phyloP scores from a whole-genome alignment of 2,329 filamentous ascomycete genomes.

The Coniochaeta prunicola region DNA sequence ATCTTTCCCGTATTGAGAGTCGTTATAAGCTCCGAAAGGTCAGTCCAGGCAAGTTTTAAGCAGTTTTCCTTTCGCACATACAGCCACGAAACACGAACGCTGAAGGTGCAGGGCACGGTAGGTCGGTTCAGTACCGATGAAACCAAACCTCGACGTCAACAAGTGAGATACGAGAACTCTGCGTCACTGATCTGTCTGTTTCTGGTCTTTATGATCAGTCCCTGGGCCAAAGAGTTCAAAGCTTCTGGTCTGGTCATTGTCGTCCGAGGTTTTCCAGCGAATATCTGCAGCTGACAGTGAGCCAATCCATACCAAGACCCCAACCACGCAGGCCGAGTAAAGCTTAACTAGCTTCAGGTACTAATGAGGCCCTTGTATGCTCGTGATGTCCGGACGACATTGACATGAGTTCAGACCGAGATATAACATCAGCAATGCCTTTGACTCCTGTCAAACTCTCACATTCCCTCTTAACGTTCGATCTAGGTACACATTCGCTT shows the following conservation, averaged over 20 bases:
- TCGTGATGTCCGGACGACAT: background rate
- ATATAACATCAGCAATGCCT: background rate
- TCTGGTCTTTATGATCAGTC: background rate
- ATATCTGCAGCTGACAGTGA: background rate
- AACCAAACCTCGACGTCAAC: background rate
- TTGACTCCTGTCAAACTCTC: background rate
- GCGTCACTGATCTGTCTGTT: background rate
- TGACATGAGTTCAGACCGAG: background rate
- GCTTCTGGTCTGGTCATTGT: background rate
- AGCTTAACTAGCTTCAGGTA: background rate
- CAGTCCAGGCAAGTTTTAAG: background rate
- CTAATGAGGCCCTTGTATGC: background rate
- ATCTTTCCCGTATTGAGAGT: background rate
- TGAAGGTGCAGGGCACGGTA: background rate
- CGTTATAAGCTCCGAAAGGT: background rate
- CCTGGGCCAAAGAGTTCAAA: background rate
- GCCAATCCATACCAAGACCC: background rate
- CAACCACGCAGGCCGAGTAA: background rate
- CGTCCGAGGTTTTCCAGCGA: background rate
- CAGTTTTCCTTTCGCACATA: no score
- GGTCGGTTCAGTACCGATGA: background rate
- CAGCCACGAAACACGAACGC: background rate
- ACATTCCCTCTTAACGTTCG: background rate
- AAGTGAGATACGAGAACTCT: background rate
- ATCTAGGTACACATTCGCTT: background rate